Evolutionary conservation across 805 yeast genomes (phyloP).

Genomic region (Myxozyma monticola): DNA sequence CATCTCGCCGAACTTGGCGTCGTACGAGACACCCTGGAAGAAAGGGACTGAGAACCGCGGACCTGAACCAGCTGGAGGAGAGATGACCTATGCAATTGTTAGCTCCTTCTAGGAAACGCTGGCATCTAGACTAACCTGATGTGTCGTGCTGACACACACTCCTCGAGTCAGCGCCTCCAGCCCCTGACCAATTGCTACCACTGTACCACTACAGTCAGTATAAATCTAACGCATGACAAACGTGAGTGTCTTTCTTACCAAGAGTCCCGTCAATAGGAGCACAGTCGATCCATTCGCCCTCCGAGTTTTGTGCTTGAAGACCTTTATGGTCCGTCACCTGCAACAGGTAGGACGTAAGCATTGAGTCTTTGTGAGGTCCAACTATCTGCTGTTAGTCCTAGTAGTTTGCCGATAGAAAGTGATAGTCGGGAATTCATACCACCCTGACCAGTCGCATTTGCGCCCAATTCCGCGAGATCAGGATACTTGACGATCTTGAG

Average conservation of each 20-base stretch:
- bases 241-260: neutral
- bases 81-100: constrained; percentile 29
- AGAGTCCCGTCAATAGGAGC: constrained; percentile 45
- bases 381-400: constrained; percentile 33
- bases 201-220: constrained; percentile 42
- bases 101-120: constrained; percentile 42
- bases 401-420: neutral
- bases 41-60: constrained; percentile 48
- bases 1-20: constrained; percentile 24
- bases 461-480: constrained; percentile 40
- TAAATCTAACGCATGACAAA: neutral
- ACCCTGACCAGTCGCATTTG: constrained; percentile 27
- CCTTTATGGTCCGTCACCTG: constrained; percentile 38
- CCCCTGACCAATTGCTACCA: constrained; percentile 62
- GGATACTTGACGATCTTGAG: constrained; percentile 64
- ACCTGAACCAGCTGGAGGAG: constrained; percentile 42
- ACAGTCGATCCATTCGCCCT: constrained; percentile 59
- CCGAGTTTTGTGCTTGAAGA: constrained; percentile 55
- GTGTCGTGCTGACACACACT: constrained; percentile 60
- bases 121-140: constrained; percentile 43
- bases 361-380: constrained; percentile 64
- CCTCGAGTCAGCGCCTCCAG: constrained; percentile 61
- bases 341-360: constrained; percentile 26
- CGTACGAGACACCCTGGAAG: constrained; percentile 44
- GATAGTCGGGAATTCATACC: neutral